Base-by-base conservation (phyloP, 495 filamentous ascomycete species). In the Lasiosphaeriaceae sp. region DNA sequence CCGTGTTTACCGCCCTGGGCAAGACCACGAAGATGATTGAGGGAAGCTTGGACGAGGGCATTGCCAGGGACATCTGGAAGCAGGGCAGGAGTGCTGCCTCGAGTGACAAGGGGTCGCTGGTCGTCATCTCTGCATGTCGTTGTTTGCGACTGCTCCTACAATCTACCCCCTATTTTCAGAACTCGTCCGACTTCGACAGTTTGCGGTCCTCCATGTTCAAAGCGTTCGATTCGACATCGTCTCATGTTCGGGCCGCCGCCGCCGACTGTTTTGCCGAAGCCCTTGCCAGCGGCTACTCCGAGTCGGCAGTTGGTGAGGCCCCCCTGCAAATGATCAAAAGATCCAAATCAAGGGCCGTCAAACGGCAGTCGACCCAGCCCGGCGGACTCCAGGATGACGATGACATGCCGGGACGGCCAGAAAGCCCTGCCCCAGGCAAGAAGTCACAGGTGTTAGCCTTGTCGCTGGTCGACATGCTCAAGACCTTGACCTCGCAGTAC, bases 21-120 rank as follows among this genome's bases (percentile, higher is more conserved):
- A 92, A 92, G 72, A 80, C 95, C 3, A 75, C 85, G 11, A 78
- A 75, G 46, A 90, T 90, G 65, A 80, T 96, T 22, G 81, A 79
- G 21, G 76, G 80, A 2, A 90, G 90, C 60, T 74, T 92, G 54
- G 94, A 99, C 61, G 94, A 99, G 69, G 76, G 72, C 53, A 80
- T 89, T n/a, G 89, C 87, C 11, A 84, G 90, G 62, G 93, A 97
- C 66, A 83, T 92, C 24, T 97, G 92, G 94, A 99, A 96, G 70
- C 88, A 90, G 64, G 87, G 88, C 22, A 82, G 94, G 46, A 88
- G 81, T 70, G 82, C 86, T 54, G 88, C 89, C 11, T 81, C 85
- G 1, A 77, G 79, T 43, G 94, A 97, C 67, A 97, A 92, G 68
- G 86, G 91, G 11, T 81, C 84, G 5, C 79, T 95, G 44, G 91